Conservation (phyloP, 2,329 filamentous ascomycete genomes). For the Cladosporium sp. region DNA sequence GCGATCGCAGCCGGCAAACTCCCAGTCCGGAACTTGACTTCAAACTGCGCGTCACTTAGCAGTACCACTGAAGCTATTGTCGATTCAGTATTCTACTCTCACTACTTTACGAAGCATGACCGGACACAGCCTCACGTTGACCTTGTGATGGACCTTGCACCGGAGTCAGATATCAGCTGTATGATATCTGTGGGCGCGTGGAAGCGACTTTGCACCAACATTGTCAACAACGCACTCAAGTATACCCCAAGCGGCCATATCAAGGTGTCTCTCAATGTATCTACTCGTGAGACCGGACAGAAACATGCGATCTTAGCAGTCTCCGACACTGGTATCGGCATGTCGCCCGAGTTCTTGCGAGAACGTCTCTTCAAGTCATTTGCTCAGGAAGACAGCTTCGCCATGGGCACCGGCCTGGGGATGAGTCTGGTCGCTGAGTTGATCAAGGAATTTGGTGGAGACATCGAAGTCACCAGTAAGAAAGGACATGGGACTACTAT, state of each 20-base stretch:
- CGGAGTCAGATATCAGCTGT: background rate
- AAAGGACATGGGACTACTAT: constrained; percentile 28
- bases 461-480: constrained; percentile 46
- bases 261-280: constrained; percentile 1
- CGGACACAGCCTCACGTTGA: constrained; percentile 42
- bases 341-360: constrained; percentile 62
- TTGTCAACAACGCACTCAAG: constrained; percentile 25
- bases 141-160: constrained; percentile 37
- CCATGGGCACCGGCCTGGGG: constrained; percentile 64
- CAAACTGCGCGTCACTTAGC: background rate
- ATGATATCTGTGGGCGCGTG: constrained; percentile 19
- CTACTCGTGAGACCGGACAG: background rate
- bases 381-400: constrained; percentile 62
- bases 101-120: constrained; percentile 24
- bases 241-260: constrained; percentile 22
- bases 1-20: background rate
- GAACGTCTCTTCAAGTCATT: constrained; percentile 65
- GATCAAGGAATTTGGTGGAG: constrained; percentile 60
- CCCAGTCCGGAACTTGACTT: background rate
- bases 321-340: constrained; percentile 66
- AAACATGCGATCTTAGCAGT: constrained; percentile 38
- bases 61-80: constrained; percentile 52
- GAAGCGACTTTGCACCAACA: constrained; percentile 24
- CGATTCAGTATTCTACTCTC: constrained; percentile 48
- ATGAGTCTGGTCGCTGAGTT: constrained; percentile 63